These are phyloP conservation scores for Pleurozium schreberi DNA, from an alignment of 225 moss, liverwort and hornwort genomes.

Conservation along the genomic window DNA sequence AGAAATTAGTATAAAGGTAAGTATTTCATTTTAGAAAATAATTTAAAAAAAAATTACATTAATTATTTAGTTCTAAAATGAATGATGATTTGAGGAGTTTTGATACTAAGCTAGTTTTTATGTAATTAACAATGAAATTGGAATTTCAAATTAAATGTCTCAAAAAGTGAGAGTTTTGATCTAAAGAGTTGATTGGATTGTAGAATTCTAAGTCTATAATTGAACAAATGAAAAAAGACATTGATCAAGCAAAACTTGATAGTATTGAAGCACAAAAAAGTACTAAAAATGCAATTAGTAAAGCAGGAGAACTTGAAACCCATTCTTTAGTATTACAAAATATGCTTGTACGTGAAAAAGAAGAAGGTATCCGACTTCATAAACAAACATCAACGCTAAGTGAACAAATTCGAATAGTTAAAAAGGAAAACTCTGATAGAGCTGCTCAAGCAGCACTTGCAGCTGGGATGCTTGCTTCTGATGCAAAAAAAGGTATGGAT, in stretches of 20 bases:
- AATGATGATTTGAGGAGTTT: too few relatives aligned
- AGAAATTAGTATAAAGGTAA: not conserved
- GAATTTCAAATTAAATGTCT: not conserved
- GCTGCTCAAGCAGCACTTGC: not conserved
- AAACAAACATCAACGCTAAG: not conserved
- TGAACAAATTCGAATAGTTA: not conserved
- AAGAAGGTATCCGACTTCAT: not conserved
- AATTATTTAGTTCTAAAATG: not conserved
- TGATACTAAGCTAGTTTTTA: not conserved
- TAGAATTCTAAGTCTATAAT: not conserved
- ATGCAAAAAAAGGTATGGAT: not conserved
- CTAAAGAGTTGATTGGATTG: not conserved
- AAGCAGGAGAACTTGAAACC: not conserved
- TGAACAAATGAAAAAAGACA: conserved; percentile 11
- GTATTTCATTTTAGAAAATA: not conserved
- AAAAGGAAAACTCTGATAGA: not conserved
- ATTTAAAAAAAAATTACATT: too few relatives aligned
- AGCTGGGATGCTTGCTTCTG: not conserved
- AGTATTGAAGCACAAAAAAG: not conserved
- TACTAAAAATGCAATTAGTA: not conserved
- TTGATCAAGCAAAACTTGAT: not conserved
- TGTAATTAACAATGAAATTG: not conserved
- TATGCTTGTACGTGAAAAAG: not conserved
- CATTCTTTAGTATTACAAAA: conserved; percentile 1
- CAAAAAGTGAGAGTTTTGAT: not conserved